Evolutionary conservation across 352 stramenopile species (phyloP), one percentile per base, ranked within the genome.

Genomic region (Pythium sp.): DNA sequence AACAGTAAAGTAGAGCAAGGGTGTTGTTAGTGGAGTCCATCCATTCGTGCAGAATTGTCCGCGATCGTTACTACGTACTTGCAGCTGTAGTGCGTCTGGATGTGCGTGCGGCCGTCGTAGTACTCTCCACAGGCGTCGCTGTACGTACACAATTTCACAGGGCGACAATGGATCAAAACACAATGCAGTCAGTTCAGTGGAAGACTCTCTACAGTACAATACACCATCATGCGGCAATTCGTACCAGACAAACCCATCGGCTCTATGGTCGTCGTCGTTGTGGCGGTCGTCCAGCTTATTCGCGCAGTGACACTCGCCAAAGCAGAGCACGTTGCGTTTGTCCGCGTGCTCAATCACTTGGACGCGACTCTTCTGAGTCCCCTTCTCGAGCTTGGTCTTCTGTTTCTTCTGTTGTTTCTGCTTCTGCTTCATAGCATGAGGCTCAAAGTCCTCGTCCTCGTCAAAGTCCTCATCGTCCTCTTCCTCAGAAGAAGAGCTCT

Each of bases 311-410:
- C 73, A 76, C 56, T 54, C 58, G 28, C 66, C 78, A 69, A 88
- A 80, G 64, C 80, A 88, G 8, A 83, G 54, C 38, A 72, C 60
- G 24, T 54, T 67, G 20, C 30, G 60, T 14, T 72, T 72, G 67
- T 76, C 24, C 5, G 63, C 53, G 74, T 84, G 77, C 24, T 58
- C 32, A 15, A 78, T 78, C 36, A 84, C 67, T 1, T 49, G n/a
- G 2, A 67, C 11, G 26, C 53, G 53, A 18, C 55, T 46, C 18
- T 41, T 60, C 22, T 28, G 3, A 18, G 24, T 47, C 32, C 60
- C 24, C 32, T 58, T 58, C 14, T 63, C 36, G 12, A 11, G 3
- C 8, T 11, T 58, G 24, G 9, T 15, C 15, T 38, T 58, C 5
- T 41, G 28, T 18, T 18, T 22, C 54, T 68, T 76, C 18, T 9